Evolutionary conservation across 768 basidiomycete genomes (phyloP), one percentile per base, ranked within the genome.

Genomic region (Suillus spraguei): DNA sequence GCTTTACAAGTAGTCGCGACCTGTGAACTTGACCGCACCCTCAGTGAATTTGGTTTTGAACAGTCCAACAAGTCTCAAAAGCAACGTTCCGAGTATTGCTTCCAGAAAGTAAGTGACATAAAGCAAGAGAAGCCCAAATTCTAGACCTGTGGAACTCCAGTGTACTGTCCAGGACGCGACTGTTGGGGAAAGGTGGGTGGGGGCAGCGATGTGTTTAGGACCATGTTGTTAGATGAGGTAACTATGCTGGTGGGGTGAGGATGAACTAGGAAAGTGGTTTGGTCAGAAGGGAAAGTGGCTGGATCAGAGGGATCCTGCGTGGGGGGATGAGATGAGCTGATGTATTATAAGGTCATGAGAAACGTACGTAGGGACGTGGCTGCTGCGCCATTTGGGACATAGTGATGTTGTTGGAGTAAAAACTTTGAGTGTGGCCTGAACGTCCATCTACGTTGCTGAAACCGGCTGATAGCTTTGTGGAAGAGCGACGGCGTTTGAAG

Each of bases 271-370:
- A 78, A 78, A 52, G 77, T 78, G 33, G 69, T 72, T n/a, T n/a
- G n/a, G n/a, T n/a, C n/a, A n/a, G n/a, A n/a, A n/a, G n/a, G n/a
- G 69, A 78, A 78, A 52, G 77, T 78, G 33, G 69, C 71, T 10
- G 77, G 77, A 55, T 78, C 78, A 39, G 77, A 73, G 3, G 78
- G 77, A 41, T 78, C 71, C 77, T 78, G 50, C n/a, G 28, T 56
- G 14, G 46, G 14, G 24, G 28, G 28, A 49, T 49, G 2, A 42
- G 66, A 39, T 68, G 61, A 67, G 24, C 24, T 24, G 44, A 13
- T 24, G 59, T 11, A 52, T 13, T 0, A 1, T 22, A 32, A 22
- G 6, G 38, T 33, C 10, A 42, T 53, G 16, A 54, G 20, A 33
- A 46, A 70, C 74, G 68, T 49, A 77, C 75, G 50, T 78, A 78